These are phyloP conservation scores for Diaporthe caulivora DNA, from an alignment of 2,329 filamentous ascomycete species.

Conservation along the genomic window DNA sequence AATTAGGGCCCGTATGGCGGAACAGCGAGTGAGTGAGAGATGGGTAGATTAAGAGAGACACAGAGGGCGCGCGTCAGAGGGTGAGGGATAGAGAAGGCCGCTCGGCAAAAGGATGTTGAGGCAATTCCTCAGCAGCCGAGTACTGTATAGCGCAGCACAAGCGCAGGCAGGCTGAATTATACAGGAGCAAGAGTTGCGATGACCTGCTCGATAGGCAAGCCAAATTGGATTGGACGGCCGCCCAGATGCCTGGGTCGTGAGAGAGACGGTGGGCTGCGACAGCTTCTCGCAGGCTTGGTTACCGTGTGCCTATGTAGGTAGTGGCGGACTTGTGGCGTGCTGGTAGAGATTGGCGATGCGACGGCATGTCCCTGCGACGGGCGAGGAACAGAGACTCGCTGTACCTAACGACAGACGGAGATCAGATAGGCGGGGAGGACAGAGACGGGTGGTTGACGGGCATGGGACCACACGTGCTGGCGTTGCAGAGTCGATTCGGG, in stretches of 20 bases:
- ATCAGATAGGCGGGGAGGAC: constrained; percentile 3
- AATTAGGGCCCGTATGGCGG: constrained; percentile 2
- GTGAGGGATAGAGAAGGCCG: background rate
- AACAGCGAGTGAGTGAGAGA: background rate
- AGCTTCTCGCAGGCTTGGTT: constrained; percentile 10
- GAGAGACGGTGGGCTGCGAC: constrained; percentile 8
- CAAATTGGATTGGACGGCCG: background rate
- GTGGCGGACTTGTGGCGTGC: constrained; percentile 6
- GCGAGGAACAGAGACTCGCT: constrained; percentile 17
- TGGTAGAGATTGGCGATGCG: constrained; percentile 31
- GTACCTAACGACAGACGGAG: constrained; percentile 22
- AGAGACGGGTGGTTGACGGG: constrained; percentile 13
- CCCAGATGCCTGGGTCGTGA: constrained; percentile 15
- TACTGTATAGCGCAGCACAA: background rate
- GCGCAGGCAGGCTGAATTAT: background rate
- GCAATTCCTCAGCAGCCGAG: background rate
- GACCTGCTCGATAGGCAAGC: background rate
- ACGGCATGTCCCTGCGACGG: constrained; percentile 36
- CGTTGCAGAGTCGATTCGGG: background rate
- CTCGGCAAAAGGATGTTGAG: background rate
- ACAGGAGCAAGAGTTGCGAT: constrained; percentile 6
- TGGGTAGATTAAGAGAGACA: background rate
- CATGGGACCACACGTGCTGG: constrained; percentile 30
- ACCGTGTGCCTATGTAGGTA: constrained; percentile 11
- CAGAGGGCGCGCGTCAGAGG: background rate